Base-by-base conservation (phyloP, 306 rosid species). In the Hippophae gyantsensis region DNA sequence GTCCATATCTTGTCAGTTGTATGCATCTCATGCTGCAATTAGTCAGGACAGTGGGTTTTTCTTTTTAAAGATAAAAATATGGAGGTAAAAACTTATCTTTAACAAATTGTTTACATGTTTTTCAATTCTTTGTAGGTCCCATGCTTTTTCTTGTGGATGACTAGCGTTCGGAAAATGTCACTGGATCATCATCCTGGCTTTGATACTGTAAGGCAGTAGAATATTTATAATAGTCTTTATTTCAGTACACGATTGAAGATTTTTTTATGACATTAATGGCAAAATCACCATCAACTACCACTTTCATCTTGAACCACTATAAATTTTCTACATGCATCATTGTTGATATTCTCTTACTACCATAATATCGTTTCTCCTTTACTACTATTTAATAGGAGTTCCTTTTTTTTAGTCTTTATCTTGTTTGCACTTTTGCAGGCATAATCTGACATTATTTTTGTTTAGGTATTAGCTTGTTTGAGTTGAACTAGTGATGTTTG, bases 81-180 rank as follows among this genome's bases (percentile, higher is more conserved):
- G 13, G 43, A 44, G 66, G 45, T 61, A 43, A 65, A 11, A 13
- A 52, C 8, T 56, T 41, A 27, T 6, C 46, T 57, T 74, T 63
- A 51, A n/a, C 18, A 41, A 61, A 56, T 56, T 66, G 44, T 18
- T 73, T 13, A 41, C 57, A 49, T 65, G 25, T 62, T 58, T 54
- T 67, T 48, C 44, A 76, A 67, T 55, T 67, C 43, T 68, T 32
- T 76, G 65, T 90, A 92, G 96, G 48, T 81, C 67, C 98, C 98
- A 9, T 87, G 96, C 78, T 92, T 92, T 73, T 58, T 92, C 72
- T 52, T 85, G 81, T 85, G 89, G 98, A 79, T 92, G 89, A 46
- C 60, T 70, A 79, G 79, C 65, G 73, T 92, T 57, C 79, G 98
- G 75, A 85, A 78, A 77, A 92, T 92, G 98, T 87, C 98, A 44